phyloP scores from a whole-genome alignment of 768 basidiomycete species.

The Psilocybe subaeruginosa region DNA sequence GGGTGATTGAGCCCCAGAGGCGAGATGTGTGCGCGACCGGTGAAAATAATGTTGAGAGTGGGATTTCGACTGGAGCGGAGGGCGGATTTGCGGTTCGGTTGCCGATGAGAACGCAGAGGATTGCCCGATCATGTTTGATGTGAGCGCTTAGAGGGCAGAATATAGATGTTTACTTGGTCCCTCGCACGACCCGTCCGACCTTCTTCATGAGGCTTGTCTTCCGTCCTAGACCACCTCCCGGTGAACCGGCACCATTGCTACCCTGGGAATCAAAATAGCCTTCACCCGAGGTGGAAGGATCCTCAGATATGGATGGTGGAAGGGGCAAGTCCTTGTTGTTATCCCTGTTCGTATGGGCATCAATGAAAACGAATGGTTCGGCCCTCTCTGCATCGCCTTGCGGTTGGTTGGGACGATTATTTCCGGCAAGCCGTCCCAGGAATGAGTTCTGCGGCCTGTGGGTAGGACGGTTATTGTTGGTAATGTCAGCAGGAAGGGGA shows the following conservation, averaged over 20 bases:
- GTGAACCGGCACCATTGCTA: constrained; percentile 27
- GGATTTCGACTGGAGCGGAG: not conserved
- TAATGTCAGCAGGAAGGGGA: constrained; percentile 36
- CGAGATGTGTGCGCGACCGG: not conserved
- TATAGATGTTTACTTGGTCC: constrained; percentile 36
- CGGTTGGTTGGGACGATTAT: constrained; percentile 30
- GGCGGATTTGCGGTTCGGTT: not conserved
- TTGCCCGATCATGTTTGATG: constrained; percentile 14
- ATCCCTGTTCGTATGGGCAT: constrained; percentile 36
- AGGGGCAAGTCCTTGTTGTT: constrained; percentile 60
- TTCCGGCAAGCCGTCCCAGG: constrained; percentile 68
- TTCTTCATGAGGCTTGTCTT: constrained; percentile 84
- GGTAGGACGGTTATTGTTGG: constrained; percentile 52
- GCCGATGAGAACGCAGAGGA: not conserved
- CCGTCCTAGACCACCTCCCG: constrained; percentile 53
- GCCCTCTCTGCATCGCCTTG: constrained; percentile 32
- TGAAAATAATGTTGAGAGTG: not conserved
- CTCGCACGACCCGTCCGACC: constrained; percentile 72
- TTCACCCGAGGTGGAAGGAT: constrained; percentile 33
- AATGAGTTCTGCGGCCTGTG: constrained; percentile 78
- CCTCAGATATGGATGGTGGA: constrained; percentile 29
- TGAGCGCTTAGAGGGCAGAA: not conserved
- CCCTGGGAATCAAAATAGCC: constrained; percentile 54
- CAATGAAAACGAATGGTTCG: constrained; percentile 73
- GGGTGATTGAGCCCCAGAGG: not conserved